phyloP scores from a whole-genome alignment of 106 monocot species.

The Phalaenopsis equestris region DNA sequence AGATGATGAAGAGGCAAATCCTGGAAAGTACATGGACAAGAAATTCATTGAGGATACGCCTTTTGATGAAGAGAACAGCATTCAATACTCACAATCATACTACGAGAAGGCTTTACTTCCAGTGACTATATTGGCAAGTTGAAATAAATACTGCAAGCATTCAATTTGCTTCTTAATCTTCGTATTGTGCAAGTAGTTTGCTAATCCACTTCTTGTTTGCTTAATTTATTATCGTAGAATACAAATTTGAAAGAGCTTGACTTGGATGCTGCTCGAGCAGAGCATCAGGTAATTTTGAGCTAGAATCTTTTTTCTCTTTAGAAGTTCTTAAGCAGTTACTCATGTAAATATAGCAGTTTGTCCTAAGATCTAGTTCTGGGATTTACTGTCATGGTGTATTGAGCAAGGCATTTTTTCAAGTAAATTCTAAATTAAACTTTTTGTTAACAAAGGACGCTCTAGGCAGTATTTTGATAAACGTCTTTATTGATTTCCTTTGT shows the following conservation, averaged over 20 bases:
- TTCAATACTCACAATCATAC: constrained; percentile 74
- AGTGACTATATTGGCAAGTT: constrained; percentile 68
- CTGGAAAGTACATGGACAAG: constrained; percentile 75
- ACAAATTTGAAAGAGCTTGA: constrained; percentile 78
- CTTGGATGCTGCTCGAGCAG: constrained; percentile 82
- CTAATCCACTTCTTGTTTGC: background rate
- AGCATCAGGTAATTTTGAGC: constrained; percentile 57
- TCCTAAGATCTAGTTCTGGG: background rate
- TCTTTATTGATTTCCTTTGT: no score
- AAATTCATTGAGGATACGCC: constrained; percentile 24
- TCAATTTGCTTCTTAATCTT: background rate
- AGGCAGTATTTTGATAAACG: no score
- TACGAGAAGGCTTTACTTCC: constrained; percentile 69
- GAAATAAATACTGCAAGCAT: background rate
- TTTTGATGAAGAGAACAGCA: constrained; percentile 76
- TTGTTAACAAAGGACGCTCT: no score
- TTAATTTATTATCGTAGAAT: constrained; percentile 42
- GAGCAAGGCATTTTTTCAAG: no score
- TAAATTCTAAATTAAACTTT: no score
- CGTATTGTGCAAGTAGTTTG: background rate
- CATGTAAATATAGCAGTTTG: background rate
- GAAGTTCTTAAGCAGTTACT: background rate
- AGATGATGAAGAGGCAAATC: constrained; percentile 88
- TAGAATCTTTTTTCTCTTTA: background rate
- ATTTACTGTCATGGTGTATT: background rate